Evolutionary conservation across 2,329 filamentous ascomycete species (phyloP), one percentile per base, ranked within the genome.

Genomic region (Penicillium sp.): DNA sequence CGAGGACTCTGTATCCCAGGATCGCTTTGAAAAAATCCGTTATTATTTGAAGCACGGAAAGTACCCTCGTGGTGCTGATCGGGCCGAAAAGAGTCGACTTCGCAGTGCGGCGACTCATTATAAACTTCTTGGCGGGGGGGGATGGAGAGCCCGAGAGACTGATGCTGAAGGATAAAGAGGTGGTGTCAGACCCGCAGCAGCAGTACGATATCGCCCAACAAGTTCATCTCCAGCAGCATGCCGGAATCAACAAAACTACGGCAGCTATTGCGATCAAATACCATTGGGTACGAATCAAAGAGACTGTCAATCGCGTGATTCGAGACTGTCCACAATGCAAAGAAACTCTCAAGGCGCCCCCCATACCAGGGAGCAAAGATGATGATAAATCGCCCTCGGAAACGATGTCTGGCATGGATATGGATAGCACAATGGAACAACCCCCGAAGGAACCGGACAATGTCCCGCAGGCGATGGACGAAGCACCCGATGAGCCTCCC

Each of bases 271-370:
- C 93, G 12, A 91, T 97, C 72, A 89, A 89, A 70, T 97, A 93
- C 73, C 94, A 97, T 77, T 99, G 94, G 94, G 93, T 96, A 48
- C 86, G 93, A 60, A 97, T 97, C 79, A 99, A 97, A 75, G 93
- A 97, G 77, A 97, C 93, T 0, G 94, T 97, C 61, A 94, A 89
- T 72, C 88, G 93, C 72, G 93, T 96, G 67, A 96, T 97, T 75
- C 89, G 90, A 67, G 93, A 94, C 68, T 99, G 94, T 75, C 78
- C 84, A 8, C 88, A 96, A 72, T 97, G 93, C 79, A 96, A 93
- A 76, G 91, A 96, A 68, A 79, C 85, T 38, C 83, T 86, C 60
- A 90, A 90, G 73, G 79, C 82, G 33, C 78, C 82, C 0, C 62
- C 71, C 6, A 56, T 69, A 15, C 68, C 68, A 54, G 71, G 62